These are phyloP conservation scores for Artemisia argyi DNA, from an alignment of 129 eudicot genomes.

Conservation along the genomic window DNA sequence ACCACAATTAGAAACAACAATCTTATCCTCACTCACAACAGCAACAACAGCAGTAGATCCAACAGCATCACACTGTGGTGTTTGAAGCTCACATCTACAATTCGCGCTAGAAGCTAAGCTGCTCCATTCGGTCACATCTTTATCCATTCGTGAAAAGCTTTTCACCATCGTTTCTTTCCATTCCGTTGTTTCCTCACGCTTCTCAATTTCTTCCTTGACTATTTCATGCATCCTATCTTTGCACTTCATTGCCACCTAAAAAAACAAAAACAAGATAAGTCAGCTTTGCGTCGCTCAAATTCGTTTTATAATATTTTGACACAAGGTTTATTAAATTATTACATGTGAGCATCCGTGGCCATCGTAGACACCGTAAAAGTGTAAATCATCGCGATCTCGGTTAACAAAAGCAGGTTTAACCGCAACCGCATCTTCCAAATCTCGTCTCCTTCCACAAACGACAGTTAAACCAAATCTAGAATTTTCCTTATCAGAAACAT, in stretches of 20 bases:
- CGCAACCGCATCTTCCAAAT: slow-evolving; percentile 96
- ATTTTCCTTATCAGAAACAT: slow-evolving; percentile 22
- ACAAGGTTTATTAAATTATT: background rate
- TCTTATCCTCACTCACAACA: slow-evolving; percentile 39
- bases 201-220: slow-evolving; percentile 62
- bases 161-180: slow-evolving; percentile 56
- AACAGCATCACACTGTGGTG: slow-evolving; percentile 96
- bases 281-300: background rate
- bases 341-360: slow-evolving; percentile 99
- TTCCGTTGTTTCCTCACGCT: slow-evolving; percentile 17
- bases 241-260: slow-evolving; percentile 89
- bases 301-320: no score
- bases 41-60: slow-evolving; percentile 98
- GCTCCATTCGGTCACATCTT: slow-evolving; percentile 60
- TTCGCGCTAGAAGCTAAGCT: slow-evolving; percentile 23
- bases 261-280: background rate
- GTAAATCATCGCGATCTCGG: slow-evolving; percentile 26
- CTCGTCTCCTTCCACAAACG: slow-evolving; percentile 91
- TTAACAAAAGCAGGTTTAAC: slow-evolving; percentile 66
- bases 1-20: slow-evolving; percentile 85
- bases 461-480: slow-evolving; percentile 82
- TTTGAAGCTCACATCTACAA: slow-evolving; percentile 85
- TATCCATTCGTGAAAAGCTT: slow-evolving; percentile 79
- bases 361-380: slow-evolving; percentile 89
- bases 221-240: slow-evolving; percentile 91